Evolutionary conservation across 2,329 filamentous ascomycete species (phyloP).

Genomic region (Phaeosphaeriaceae sp.): DNA sequence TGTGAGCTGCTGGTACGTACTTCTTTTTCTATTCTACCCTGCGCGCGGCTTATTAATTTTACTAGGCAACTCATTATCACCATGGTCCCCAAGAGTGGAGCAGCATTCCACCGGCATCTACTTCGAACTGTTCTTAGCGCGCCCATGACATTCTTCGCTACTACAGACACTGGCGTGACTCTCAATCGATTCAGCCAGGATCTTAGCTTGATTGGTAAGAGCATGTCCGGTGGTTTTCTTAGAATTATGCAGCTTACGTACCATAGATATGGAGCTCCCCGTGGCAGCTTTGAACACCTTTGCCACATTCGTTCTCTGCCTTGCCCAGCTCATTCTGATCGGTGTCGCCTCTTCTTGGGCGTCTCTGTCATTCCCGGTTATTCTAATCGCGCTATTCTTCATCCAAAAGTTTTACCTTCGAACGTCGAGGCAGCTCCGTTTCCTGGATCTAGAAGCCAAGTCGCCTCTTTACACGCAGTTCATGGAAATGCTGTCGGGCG

Average conservation of each 20-base stretch:
- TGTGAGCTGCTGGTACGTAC: constrained; percentile 41
- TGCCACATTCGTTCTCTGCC: constrained; percentile 11
- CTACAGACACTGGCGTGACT: constrained; percentile 48
- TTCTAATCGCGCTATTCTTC: constrained; percentile 41
- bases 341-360: constrained; percentile 16
- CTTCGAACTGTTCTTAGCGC: constrained; percentile 51
- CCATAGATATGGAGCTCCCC: constrained; percentile 47
- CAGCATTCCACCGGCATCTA: constrained; percentile 52
- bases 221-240: not conserved
- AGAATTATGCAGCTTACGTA: constrained; percentile 8
- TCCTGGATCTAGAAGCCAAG: constrained; percentile 59
- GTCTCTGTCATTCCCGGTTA: constrained; percentile 14
- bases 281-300: constrained; percentile 19
- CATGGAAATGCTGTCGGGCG: constrained; percentile 56
- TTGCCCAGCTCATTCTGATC: constrained; percentile 18
- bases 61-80: constrained; percentile 59
- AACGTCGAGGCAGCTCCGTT: constrained; percentile 53
- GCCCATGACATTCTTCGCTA: constrained; percentile 44
- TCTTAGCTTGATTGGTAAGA: constrained; percentile 45
- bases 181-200: constrained; percentile 55
- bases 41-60: too few species aligned
- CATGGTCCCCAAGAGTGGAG: constrained; percentile 60
- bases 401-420: constrained; percentile 54
- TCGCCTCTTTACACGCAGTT: constrained; percentile 57
- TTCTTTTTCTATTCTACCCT: too few species aligned